phyloP scores from a whole-genome alignment of 148 eudicot species.

The Suaeda aralocaspica region DNA sequence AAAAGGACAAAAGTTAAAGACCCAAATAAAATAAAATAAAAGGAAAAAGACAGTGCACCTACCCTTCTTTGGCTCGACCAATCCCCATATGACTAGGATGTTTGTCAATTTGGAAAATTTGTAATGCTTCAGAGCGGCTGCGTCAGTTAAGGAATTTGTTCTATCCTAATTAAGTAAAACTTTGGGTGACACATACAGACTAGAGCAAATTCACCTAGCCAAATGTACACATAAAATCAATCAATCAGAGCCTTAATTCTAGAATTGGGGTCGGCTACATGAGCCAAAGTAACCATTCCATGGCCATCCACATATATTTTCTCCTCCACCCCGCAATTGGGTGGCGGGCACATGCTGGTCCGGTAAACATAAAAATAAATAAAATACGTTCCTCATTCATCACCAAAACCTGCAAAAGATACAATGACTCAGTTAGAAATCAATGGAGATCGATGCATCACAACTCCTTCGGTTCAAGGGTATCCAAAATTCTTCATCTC shows the following conservation, averaged over 20 bases:
- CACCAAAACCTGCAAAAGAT: conserved; percentile 44
- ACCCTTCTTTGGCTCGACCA: conserved; percentile 99
- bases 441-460: conserved; percentile 67
- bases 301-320: too few relatives aligned
- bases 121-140: conserved; percentile 88
- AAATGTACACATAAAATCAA: too few relatives aligned
- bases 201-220: too few relatives aligned
- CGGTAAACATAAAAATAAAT: too few relatives aligned
- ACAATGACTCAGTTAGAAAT: conserved; percentile 77
- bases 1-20: too few relatives aligned
- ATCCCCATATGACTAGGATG: conserved; percentile 99
- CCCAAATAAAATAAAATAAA: conserved; percentile 15
- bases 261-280: too few relatives aligned
- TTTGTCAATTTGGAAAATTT: conserved; percentile 91
- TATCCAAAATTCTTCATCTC: conserved; percentile 90
- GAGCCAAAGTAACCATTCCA: too few relatives aligned
- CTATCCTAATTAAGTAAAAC: conserved; percentile 46
- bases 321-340: too few relatives aligned
- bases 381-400: too few relatives aligned
- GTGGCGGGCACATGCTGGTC: too few relatives aligned
- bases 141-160: conserved; percentile 89
- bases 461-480: conserved; percentile 78
- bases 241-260: too few relatives aligned
- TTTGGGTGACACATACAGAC: too few relatives aligned
- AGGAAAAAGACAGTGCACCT: conserved; percentile 17